Evolutionary conservation across 1,284 basidiomycete genomes (phyloP).

Genomic region (Tilletia walkeri): DNA sequence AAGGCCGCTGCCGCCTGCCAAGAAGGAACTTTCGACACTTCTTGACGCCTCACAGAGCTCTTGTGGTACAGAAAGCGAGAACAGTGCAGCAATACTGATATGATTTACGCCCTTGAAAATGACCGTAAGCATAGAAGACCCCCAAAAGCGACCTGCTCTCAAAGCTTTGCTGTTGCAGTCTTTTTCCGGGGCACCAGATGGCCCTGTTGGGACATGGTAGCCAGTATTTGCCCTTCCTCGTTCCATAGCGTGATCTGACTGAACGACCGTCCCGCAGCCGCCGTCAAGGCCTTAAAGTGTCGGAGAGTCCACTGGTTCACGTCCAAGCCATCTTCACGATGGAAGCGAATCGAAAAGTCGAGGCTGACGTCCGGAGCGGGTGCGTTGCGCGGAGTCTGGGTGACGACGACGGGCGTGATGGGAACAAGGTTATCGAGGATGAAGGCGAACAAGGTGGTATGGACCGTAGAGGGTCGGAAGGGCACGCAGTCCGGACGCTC

Average conservation of each 20-base stretch:
- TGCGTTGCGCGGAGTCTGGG: neutral
- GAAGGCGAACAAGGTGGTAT: neutral
- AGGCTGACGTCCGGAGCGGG: neutral
- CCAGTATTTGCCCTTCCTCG: neutral
- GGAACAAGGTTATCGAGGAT: neutral
- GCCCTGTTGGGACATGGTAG: slow-evolving; percentile 10
- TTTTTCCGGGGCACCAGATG: neutral
- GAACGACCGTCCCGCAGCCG: slow-evolving; percentile 1
- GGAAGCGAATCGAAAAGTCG: slow-evolving; percentile 10
- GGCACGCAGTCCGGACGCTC: slow-evolving; percentile 2
- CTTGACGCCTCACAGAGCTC: too few relatives aligned
- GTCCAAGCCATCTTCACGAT: slow-evolving; percentile 5
- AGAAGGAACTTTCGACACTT: too few relatives aligned
- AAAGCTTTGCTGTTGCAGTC: too few relatives aligned
- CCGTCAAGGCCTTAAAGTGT: neutral
- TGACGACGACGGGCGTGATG: neutral
- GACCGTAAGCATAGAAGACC: too few relatives aligned
- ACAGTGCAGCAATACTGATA: too few relatives aligned
- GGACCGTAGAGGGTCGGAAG: neutral
- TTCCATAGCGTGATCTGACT: neutral
- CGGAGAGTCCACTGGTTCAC: slow-evolving; percentile 2
- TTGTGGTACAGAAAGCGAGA: too few relatives aligned
- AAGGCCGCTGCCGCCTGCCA: too few relatives aligned
- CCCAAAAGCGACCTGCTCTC: too few relatives aligned
- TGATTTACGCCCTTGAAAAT: too few relatives aligned